Percentiles rank a stretch among this genome's conserved stretches.
Conservation (phyloP, 371 early-diverging fungal species). For the Umbelopsis sp. region DNA sequence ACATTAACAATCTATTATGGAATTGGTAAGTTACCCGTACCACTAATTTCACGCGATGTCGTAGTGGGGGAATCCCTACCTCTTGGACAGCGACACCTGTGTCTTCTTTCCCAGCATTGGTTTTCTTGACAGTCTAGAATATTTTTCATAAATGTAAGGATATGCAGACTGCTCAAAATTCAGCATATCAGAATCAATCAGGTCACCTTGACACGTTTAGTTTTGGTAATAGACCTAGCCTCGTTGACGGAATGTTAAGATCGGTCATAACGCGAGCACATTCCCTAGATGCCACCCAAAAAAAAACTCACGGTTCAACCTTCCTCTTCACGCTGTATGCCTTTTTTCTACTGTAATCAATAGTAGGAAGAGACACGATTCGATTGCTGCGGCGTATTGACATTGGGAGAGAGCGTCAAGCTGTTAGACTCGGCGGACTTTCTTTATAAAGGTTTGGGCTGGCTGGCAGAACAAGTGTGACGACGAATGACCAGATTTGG, state of each 20-base stretch:
- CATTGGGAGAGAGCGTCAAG: constrained; percentile 16
- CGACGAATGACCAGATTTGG: constrained; percentile 13
- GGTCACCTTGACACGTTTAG: neutral
- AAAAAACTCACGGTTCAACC: neutral
- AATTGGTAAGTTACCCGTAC: too few relatives aligned
- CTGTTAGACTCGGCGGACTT: constrained; percentile 11
- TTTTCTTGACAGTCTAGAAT: neutral
- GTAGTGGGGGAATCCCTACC: neutral
- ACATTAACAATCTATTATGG: too few relatives aligned
- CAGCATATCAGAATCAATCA: neutral
- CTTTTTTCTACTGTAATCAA: constrained; percentile 13
- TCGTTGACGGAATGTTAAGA: neutral
- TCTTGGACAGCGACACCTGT: constrained; percentile 9
- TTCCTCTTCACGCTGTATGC: constrained; percentile 4
- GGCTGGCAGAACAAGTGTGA: constrained; percentile 6
- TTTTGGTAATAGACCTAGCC: neutral
- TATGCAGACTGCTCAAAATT: neutral
- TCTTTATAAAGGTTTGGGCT: neutral
- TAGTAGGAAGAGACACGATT: constrained; percentile 1
- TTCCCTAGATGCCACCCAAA: too few relatives aligned
- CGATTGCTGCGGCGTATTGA: constrained; percentile 8
- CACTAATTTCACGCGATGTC: too few relatives aligned
- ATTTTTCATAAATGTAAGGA: neutral
- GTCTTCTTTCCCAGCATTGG: constrained; percentile 18
- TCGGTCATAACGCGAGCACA: neutral